Conservation (phyloP, 176 grass and related monocot species). For the Echinochloa phyllopogon region DNA sequence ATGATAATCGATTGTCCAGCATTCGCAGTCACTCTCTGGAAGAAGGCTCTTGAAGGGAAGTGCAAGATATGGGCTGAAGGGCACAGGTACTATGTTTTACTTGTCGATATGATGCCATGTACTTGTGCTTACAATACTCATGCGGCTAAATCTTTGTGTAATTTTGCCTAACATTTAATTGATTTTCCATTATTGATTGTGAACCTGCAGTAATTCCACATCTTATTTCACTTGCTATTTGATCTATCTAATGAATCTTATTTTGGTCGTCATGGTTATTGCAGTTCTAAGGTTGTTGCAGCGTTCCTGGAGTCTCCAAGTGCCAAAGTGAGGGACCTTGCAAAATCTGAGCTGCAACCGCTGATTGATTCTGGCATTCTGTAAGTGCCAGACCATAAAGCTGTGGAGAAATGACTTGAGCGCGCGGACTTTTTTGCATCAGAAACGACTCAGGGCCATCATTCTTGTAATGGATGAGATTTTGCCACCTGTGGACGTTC, state of each 20-base stretch:
- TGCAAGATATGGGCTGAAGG: slow-evolving; percentile 72
- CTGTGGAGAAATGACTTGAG: slow-evolving; percentile 37
- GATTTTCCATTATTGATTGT: not conserved
- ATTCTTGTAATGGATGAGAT: not conserved
- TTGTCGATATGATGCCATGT: not conserved
- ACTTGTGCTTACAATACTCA: not conserved
- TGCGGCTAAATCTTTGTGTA: not conserved
- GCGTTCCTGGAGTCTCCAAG: slow-evolving; percentile 83
- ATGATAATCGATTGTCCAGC: slow-evolving; percentile 61
- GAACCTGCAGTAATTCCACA: not conserved
- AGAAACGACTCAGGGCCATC: not conserved
- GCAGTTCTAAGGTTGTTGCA: slow-evolving; percentile 77
- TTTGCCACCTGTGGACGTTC: not conserved
- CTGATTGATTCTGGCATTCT: slow-evolving; percentile 69
- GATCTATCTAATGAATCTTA: slow-evolving; percentile 23
- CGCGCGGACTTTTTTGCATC: not conserved
- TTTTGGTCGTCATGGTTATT: slow-evolving; percentile 17
- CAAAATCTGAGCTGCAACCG: slow-evolving; percentile 65
- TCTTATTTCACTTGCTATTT: not conserved
- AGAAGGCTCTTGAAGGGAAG: slow-evolving; percentile 70
- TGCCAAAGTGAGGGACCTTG: slow-evolving; percentile 55
- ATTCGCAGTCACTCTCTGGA: slow-evolving; percentile 80
- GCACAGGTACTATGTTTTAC: slow-evolving; percentile 61
- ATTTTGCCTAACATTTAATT: not conserved
- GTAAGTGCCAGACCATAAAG: slow-evolving; percentile 57